Evolutionary conservation across 257 asterid species (phyloP).

Genomic region (Primulina tabacum): DNA sequence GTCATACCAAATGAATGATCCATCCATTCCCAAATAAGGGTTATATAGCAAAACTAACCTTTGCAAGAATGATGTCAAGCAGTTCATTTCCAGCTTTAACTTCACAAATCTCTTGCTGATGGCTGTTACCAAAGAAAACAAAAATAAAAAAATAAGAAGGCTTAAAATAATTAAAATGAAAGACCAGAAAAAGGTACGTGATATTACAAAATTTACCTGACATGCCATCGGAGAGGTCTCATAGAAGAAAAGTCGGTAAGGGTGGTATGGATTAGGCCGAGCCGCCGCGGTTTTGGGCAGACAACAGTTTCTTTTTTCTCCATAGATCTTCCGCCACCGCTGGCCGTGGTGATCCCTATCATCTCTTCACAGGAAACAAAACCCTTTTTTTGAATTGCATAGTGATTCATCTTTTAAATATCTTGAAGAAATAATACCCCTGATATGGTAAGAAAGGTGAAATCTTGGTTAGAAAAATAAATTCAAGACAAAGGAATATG

Average conservation of each 20-base stretch:
- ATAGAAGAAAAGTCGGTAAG: conserved; percentile 38
- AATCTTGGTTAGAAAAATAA: conserved; percentile 4
- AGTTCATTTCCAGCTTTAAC: conserved; percentile 82
- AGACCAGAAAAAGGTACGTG: background rate
- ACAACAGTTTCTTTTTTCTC: conserved; percentile 61
- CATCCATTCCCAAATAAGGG: background rate
- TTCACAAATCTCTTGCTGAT: conserved; percentile 75
- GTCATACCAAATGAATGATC: conserved; percentile 3
- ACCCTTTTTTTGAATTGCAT: conserved; percentile 50
- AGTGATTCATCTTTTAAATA: conserved; percentile 55
- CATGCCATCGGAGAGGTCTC: conserved; percentile 63
- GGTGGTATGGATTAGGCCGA: conserved; percentile 52
- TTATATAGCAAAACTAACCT: conserved; percentile 39
- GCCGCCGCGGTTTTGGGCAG: conserved; percentile 89
- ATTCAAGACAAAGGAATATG: background rate
- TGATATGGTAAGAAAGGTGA: conserved; percentile 21
- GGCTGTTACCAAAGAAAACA: conserved; percentile 32
- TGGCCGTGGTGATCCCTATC: conserved; percentile 39
- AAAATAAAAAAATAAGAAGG: background rate
- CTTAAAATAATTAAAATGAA: background rate
- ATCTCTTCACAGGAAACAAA: conserved; percentile 62
- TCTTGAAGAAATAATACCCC: conserved; percentile 26
- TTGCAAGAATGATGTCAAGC: conserved; percentile 76
- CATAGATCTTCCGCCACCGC: conserved; percentile 35
- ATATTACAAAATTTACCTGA: conserved; percentile 39